Percentiles rank a stretch among this genome's conserved stretches.
Evolutionary conservation across 1,284 basidiomycete species (phyloP).

Genomic region (Puccinia horiana): DNA sequence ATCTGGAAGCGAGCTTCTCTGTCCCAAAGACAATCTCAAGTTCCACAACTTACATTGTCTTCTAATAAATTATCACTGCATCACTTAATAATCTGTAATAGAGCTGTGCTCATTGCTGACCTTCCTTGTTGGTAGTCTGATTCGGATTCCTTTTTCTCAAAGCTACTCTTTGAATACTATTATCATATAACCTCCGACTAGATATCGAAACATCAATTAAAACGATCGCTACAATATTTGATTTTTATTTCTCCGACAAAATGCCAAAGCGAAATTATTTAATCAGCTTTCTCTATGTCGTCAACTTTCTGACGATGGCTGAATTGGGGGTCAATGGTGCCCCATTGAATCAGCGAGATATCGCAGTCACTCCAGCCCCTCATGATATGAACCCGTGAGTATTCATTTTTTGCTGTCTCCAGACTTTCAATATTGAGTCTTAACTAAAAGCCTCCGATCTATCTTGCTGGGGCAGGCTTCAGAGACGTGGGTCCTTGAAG

Average conservation of each 20-base stretch:
- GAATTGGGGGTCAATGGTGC: neutral
- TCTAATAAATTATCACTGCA: neutral
- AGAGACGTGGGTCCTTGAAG: neutral
- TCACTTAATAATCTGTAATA: neutral
- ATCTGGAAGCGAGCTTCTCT: neutral
- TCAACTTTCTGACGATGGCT: neutral
- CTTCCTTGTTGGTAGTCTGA: neutral
- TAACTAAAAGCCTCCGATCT: neutral
- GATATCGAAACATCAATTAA: neutral
- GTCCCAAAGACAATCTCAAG: neutral
- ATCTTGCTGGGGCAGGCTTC: neutral
- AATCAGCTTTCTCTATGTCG: neutral
- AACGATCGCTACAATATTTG: neutral
- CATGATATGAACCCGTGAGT: neutral
- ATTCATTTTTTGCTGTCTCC: neutral
- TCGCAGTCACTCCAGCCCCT: neutral
- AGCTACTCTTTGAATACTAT: neutral
- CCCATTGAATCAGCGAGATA: neutral
- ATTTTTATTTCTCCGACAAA: neutral
- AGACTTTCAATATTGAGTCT: neutral
- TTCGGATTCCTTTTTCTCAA: neutral
- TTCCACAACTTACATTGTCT: neutral
- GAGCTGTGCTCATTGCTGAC: slow-evolving; percentile 6
- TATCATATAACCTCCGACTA: neutral
- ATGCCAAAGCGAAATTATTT: neutral